phyloP scores from a whole-genome alignment of 768 basidiomycete genomes.

The Lactarius tabidus region DNA sequence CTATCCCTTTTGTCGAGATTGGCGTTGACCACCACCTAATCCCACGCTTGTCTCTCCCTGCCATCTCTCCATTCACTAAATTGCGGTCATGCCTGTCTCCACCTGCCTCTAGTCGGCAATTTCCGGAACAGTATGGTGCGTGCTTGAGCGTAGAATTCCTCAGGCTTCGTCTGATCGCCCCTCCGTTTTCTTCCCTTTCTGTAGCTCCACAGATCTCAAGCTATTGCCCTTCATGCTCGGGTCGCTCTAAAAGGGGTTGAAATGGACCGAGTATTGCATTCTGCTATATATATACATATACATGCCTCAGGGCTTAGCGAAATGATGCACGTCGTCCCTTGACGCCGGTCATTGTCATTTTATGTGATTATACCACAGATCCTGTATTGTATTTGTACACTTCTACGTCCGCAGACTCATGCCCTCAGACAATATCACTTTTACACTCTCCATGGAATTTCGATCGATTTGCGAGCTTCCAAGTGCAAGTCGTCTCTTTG shows the following conservation, averaged over 20 bases:
- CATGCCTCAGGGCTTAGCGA: not conserved
- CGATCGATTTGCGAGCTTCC: not conserved
- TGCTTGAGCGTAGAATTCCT: no score
- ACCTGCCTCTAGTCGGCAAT: slow-evolving; percentile 13
- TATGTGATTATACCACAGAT: slow-evolving; percentile 20
- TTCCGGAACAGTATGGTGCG: slow-evolving; percentile 24
- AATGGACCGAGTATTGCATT: not conserved
- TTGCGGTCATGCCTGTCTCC: not conserved
- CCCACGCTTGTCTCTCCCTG: not conserved
- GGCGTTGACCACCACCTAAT: not conserved
- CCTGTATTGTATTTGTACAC: slow-evolving; percentile 22
- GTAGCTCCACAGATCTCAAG: slow-evolving; percentile 21
- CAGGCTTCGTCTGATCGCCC: slow-evolving; percentile 1
- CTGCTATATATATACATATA: not conserved
- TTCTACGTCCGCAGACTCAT: slow-evolving; percentile 5
- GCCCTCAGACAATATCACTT: slow-evolving; percentile 1
- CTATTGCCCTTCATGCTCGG: slow-evolving; percentile 21
- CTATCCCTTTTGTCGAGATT: not conserved
- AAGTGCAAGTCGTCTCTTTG: not conserved
- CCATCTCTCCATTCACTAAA: not conserved
- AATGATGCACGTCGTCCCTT: not conserved
- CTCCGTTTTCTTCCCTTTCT: not conserved
- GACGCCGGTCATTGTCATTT: slow-evolving; percentile 9
- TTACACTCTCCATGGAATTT: not conserved
- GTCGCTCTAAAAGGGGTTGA: slow-evolving; percentile 16